These are phyloP conservation scores for Scleroderma bovista DNA, from an alignment of 768 basidiomycete genomes.

Conservation along the genomic window DNA sequence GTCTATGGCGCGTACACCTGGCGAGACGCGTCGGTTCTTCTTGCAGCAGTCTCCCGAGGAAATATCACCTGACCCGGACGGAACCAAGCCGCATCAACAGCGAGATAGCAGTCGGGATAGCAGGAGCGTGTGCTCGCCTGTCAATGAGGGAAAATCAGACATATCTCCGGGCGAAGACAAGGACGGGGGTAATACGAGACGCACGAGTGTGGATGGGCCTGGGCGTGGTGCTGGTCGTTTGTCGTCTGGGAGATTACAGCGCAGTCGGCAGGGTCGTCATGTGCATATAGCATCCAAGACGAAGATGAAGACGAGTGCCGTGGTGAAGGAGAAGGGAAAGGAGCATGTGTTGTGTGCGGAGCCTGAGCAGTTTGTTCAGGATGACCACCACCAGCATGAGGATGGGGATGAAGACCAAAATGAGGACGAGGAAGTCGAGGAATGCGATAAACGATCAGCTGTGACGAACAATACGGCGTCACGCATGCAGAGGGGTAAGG, in stretches of 20 bases:
- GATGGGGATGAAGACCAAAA: slow-evolving; percentile 13
- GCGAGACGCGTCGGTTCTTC: slow-evolving; percentile 40
- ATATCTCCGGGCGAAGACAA: background rate
- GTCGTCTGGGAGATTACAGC: background rate
- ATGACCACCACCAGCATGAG: background rate
- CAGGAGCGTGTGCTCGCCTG: slow-evolving; percentile 19
- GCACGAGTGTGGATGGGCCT: background rate
- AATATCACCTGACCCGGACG: slow-evolving; percentile 32
- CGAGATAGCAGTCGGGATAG: slow-evolving; percentile 7
- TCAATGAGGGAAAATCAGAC: slow-evolving; percentile 28
- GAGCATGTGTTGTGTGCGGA: no score
- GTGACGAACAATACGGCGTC: slow-evolving; percentile 12
- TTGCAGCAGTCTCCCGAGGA: slow-evolving; percentile 39
- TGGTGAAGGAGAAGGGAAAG: slow-evolving; percentile 6
- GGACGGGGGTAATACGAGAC: background rate
- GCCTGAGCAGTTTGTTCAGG: no score
- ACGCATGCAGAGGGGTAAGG: slow-evolving; percentile 22
- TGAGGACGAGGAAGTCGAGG: slow-evolving; percentile 13
- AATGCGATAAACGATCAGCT: slow-evolving; percentile 10
- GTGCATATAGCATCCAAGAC: slow-evolving; percentile 28
- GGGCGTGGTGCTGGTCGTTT: background rate
- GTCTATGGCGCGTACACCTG: slow-evolving; percentile 4
- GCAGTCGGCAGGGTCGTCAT: background rate
- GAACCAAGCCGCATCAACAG: slow-evolving; percentile 10
- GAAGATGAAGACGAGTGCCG: slow-evolving; percentile 15